Conservation (phyloP, 202 grass and related monocot genomes). For the Bolboschoenoplectus hybrid region DNA sequence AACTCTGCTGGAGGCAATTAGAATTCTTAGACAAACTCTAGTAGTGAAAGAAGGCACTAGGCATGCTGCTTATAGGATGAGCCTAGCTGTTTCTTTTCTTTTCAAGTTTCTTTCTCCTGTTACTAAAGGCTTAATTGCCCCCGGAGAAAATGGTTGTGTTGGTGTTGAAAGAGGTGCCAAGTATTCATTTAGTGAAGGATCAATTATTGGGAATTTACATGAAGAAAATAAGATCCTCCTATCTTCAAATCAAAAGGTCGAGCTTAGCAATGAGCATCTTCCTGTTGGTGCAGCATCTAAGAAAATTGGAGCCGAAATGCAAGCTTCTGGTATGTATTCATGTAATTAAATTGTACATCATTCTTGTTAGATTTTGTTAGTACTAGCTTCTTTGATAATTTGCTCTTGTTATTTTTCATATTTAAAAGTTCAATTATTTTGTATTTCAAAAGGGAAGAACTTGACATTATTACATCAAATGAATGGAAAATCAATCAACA, state of each 20-base stretch:
- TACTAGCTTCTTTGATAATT: background rate
- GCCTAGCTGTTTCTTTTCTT: slow-evolving; percentile 67
- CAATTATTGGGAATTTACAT: slow-evolving; percentile 7
- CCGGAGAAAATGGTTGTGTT: slow-evolving; percentile 21
- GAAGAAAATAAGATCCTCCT: slow-evolving; percentile 49
- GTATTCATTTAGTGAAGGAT: slow-evolving; percentile 21
- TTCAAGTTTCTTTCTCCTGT: slow-evolving; percentile 72
- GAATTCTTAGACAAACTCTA: slow-evolving; percentile 56
- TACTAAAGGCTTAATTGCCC: slow-evolving; percentile 24
- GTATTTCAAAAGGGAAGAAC: background rate
- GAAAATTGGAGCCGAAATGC: slow-evolving; percentile 89
- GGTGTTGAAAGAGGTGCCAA: background rate
- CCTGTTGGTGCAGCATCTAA: slow-evolving; percentile 83
- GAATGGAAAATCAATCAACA: background rate
- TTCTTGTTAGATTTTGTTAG: slow-evolving; percentile 3
- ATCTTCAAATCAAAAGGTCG: slow-evolving; percentile 66
- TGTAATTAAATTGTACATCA: slow-evolving; percentile 1
- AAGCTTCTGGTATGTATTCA: slow-evolving; percentile 72
- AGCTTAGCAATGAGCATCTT: slow-evolving; percentile 67
- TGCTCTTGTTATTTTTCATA: slow-evolving; percentile 20
- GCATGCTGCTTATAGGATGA: slow-evolving; percentile 64
- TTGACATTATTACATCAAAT: background rate
- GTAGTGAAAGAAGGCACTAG: slow-evolving; percentile 53
- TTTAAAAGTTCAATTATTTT: slow-evolving; percentile 10
- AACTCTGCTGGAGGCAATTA: slow-evolving; percentile 65